A percentile compares a stretch with the other conserved stretches of the same genome.
Evolutionary conservation across 352 stramenopile species (phyloP).

Genomic region (Phytopythium mirpurense): DNA sequence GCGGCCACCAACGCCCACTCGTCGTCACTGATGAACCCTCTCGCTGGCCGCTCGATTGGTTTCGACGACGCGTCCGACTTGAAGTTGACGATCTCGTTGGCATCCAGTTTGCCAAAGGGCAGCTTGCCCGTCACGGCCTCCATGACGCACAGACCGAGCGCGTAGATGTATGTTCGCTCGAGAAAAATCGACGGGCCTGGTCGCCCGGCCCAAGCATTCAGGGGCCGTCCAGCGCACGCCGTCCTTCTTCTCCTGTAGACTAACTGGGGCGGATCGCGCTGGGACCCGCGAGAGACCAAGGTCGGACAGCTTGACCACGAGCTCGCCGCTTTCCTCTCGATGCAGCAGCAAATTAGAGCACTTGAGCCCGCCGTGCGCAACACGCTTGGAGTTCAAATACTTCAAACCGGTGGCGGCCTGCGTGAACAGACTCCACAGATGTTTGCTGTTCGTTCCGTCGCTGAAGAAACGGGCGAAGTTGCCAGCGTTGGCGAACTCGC

Average conservation of each 20-base stretch:
- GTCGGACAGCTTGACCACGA: conserved; percentile 21
- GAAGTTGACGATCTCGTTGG: not conserved
- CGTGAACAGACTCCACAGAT: conserved; percentile 20
- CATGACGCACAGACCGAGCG: not conserved
- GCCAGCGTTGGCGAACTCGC: conserved; percentile 17
- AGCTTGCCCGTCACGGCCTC: not conserved
- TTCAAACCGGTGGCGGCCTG: conserved; percentile 27
- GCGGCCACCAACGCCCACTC: not conserved
- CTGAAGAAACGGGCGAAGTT: conserved; percentile 19
- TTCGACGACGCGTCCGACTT: not conserved
- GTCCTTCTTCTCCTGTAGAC: not conserved
- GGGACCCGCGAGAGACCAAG: conserved; percentile 20
- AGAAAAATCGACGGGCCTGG: too few species aligned
- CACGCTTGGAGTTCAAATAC: conserved; percentile 37
- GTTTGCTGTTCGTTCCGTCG: not conserved
- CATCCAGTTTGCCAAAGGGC: not conserved
- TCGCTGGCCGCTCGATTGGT: not conserved
- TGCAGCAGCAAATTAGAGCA: conserved; percentile 62
- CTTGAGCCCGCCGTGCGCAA: conserved; percentile 82
- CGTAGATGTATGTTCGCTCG: not conserved
- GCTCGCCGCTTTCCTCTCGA: not conserved
- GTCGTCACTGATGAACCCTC: not conserved
- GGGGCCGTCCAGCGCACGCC: conserved; percentile 24
- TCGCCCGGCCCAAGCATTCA: conserved; percentile 19
- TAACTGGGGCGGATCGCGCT: conserved; percentile 11